Evolutionary conservation across 2,329 filamentous ascomycete species (phyloP), one percentile per base, ranked within the genome.

Genomic region (Cladosporium sp.): DNA sequence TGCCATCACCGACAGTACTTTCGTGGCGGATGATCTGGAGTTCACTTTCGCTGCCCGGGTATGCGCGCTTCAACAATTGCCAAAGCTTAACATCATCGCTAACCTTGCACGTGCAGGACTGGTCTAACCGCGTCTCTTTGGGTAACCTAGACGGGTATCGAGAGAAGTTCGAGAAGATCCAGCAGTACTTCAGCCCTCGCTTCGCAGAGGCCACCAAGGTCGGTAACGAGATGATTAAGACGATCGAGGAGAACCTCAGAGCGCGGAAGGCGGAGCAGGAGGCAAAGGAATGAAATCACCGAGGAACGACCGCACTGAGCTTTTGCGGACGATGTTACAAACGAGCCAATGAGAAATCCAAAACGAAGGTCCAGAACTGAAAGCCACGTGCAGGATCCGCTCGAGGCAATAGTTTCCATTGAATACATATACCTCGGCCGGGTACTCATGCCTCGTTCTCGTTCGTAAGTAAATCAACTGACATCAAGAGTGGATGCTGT

Each of bases 191-290:
- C 70, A 84, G 90, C 68, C 89, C 90, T 2, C 77, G 92, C 32
- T 96, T 98, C 66, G 82, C 83, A 1, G 91, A 95, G 67, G 93
- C 93, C 5, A 89, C 85, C 49, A 83, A 85, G 62, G 76, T 98
- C 35, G 93, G 93, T 2, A 95, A 96, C 67, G 86, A 91, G 68
- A 98, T 98, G 93, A 95, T 98, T 71, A 90, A 86, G 76, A 93
- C 89, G 42, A 93, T 98, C 63, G 72, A 96, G 61, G 87, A 92
- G 72, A 92, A 89, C 69, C 86, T 85, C 41, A 63, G 59, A 48
- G 59, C 60, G 18, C 53, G 58, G 38, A 54, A 58, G 51, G 42
- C 28, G 28, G 49, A 52, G 43, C 48, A 43, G 18, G 34, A 50
- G 40, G 40, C 40, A 28, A 31, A 16, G 38, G 37, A 43, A 32